A percentile compares a stretch with the other conserved stretches of the same genome.
Evolutionary conservation across 1,284 basidiomycete genomes (phyloP).

Genomic region (Cryptococcus sp.): DNA sequence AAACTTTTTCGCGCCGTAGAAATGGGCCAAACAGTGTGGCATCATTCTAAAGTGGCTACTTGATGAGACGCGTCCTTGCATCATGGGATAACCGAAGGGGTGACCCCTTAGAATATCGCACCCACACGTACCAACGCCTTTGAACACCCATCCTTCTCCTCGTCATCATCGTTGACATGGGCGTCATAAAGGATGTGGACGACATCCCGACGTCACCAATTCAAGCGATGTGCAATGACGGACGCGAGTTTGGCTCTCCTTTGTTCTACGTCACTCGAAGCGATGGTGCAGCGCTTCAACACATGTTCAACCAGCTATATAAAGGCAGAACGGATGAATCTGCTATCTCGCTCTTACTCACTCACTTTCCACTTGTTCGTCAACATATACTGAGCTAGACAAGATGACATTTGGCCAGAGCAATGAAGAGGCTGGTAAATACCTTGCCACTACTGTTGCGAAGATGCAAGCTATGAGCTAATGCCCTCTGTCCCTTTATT

Average conservation of each 20-base stretch:
- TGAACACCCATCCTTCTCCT: not conserved
- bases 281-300: no score
- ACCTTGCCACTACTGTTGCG: not conserved
- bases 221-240: not conserved
- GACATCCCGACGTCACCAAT: no score
- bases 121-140: no score
- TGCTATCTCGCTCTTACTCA: not conserved
- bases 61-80: no score
- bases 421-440: slow-evolving; percentile 20
- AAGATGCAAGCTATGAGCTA: no score
- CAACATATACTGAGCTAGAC: not conserved
- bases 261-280: slow-evolving; percentile 1
- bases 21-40: no score
- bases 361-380: not conserved
- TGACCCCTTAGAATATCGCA: no score
- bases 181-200: no score
- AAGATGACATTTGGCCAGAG: slow-evolving; percentile 19
- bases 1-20: no score
- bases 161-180: no score
- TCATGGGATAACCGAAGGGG: no score
- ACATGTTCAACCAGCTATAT: not conserved
- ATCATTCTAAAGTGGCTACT: no score
- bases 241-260: not conserved
- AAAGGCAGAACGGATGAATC: not conserved
- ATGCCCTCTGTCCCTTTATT: not conserved